Base-by-base conservation (phyloP, 495 filamentous ascomycete species). In the Penicillium simplicissimum region DNA sequence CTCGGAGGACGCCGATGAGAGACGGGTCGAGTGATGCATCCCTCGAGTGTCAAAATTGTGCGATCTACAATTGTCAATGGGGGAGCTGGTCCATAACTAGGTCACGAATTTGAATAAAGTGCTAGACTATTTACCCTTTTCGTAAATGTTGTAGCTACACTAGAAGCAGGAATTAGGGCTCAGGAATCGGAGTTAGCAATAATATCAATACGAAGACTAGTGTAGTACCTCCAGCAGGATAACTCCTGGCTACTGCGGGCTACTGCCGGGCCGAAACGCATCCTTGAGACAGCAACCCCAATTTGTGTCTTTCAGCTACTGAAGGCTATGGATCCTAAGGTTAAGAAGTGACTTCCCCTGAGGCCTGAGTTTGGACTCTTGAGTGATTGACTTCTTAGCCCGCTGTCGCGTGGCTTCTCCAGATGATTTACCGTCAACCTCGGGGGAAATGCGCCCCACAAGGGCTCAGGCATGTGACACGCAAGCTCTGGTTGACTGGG, bases 351-450 rank as follows among this genome's bases (percentile, higher is more conserved):
- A 42, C 14, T 17, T 19, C 40, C 40, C n/a, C n/a, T 42, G 15
- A 42, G 23, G 1, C n/a, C 40, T 42, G 28, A 31, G 28, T 31
- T 31, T 31, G 3, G 28, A 31, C 28, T 31, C 28, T 31, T 0
- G 4, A 31, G 8, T 45, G 8, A 45, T 45, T 40, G 37, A 45
- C 6, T 45, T 45, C 42, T 45, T 45, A 9, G 42, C 42, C 17
- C 13, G 19, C 17, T 35, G 52, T 62, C 57, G 60, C 59, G 58
- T 66, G 67, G 58, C 66, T 57, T 25, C 35, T 57, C 34, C 35
- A 59, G 49, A 42, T 66, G 52, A 62, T 66, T 65, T 60, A 59
- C 63, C 59, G 28, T 66, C 62, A 58, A 59, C 63, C 59, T 65
- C 63, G 55, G 60, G 45, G 25, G 13, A 10, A 8, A n/a, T 7